Percentiles rank a stretch among this genome's conserved stretches.
Conservation (phyloP, 2,329 filamentous ascomycete species). For the Dactylonectria macrodidyma region DNA sequence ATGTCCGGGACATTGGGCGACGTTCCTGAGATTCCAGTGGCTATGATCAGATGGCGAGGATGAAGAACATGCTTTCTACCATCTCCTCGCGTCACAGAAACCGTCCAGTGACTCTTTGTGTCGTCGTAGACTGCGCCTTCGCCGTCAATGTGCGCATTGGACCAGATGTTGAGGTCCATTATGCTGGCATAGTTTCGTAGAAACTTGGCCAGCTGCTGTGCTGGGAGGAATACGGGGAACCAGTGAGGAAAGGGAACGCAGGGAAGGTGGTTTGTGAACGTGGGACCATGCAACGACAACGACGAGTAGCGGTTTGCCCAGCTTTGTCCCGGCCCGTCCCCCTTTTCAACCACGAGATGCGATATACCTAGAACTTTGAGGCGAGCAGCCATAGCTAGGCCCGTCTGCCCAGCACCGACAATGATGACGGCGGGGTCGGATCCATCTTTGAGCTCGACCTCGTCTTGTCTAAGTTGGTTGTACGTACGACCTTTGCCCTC, state of each 20-base stretch:
- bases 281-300: conserved; percentile 19
- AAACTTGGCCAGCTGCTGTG: conserved; percentile 9
- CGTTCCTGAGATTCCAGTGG: conserved; percentile 19
- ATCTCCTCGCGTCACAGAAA: conserved; percentile 12
- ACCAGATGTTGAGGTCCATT: conserved; percentile 25
- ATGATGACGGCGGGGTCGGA: conserved; percentile 13
- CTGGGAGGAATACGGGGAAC: conserved; percentile 18
- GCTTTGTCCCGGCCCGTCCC: conserved; percentile 11
- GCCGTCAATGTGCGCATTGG: conserved; percentile 17
- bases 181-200: conserved; percentile 15
- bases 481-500: conserved; percentile 9
- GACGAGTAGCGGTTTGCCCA: conserved; percentile 13
- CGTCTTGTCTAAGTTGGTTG: conserved; percentile 11
- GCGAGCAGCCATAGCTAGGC: conserved; percentile 17
- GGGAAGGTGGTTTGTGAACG: conserved; percentile 21
- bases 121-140: conserved; percentile 13
- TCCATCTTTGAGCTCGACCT: background rate
- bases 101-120: background rate
- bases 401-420: conserved; percentile 16
- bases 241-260: conserved; percentile 20
- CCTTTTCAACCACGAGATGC: conserved; percentile 22
- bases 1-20: conserved; percentile 12
- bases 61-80: conserved; percentile 2
- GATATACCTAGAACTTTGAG: conserved; percentile 19
- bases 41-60: conserved; percentile 23